Conservation (phyloP, 345 rosid genomes). For the Balakata baccata region DNA sequence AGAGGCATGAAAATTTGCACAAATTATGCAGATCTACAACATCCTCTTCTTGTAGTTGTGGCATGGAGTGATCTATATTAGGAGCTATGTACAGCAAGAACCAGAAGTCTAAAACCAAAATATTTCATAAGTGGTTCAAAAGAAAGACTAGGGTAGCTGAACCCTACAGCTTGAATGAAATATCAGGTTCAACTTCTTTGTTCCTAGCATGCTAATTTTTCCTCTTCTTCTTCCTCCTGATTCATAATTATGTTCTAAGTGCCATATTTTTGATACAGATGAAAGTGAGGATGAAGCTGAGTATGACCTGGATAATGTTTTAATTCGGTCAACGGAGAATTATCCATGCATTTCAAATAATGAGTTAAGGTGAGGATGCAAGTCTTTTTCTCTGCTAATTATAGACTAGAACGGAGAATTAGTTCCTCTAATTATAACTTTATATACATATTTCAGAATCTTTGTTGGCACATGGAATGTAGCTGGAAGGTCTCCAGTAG, state of each 20-base stretch:
- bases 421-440: neutral
- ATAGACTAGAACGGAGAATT: neutral
- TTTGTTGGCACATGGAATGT: constrained; percentile 84
- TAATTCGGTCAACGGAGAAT: constrained; percentile 23
- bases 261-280: constrained; percentile 25
- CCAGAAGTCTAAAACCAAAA: constrained; percentile 27
- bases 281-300: constrained; percentile 39
- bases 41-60: neutral
- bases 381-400: neutral
- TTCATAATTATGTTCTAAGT: constrained; percentile 4
- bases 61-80: constrained; percentile 24
- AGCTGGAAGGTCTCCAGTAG: constrained; percentile 66
- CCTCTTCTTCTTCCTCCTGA: neutral
- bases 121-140: constrained; percentile 41
- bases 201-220: neutral
- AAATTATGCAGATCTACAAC: constrained; percentile 8
- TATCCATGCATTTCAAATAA: constrained; percentile 45
- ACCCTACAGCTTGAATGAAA: constrained; percentile 15
- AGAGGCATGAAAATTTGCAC: too few relatives aligned
- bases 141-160: constrained; percentile 33
- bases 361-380: constrained; percentile 45
- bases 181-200: constrained; percentile 38
- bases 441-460: constrained; percentile 36
- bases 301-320: constrained; percentile 29
- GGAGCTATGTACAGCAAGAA: constrained; percentile 32